Percentiles rank a stretch among this genome's conserved stretches.
Conservation (phyloP, 2,329 filamentous ascomycete genomes). For the Calonectria pauciramosa region DNA sequence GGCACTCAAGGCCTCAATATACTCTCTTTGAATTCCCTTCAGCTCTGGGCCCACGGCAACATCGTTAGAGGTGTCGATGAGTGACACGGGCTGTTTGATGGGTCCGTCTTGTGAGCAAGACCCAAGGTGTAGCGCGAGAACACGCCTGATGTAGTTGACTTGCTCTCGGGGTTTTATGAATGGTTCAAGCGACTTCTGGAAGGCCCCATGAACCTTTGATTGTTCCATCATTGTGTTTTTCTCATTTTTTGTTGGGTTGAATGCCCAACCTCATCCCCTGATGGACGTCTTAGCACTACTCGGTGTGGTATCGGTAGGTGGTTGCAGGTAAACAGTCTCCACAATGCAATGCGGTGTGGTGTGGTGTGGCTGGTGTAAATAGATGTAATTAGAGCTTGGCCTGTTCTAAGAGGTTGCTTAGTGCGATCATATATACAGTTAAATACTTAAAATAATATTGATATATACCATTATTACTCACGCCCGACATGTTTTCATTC, state of each 20-base stretch:
- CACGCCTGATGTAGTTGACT: constrained; percentile 66
- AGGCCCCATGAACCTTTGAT: constrained; percentile 50
- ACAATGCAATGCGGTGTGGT: background rate
- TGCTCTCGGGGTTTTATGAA: constrained; percentile 72
- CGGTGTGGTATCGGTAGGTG: constrained; percentile 21
- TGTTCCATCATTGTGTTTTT: constrained; percentile 48
- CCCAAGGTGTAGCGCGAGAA: constrained; percentile 67
- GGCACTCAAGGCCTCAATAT: constrained; percentile 66
- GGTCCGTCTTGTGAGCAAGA: constrained; percentile 60
- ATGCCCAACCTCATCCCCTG: constrained; percentile 1
- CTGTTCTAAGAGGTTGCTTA: background rate
- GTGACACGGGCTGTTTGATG: constrained; percentile 61
- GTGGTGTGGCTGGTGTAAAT: constrained; percentile 24
- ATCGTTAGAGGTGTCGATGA: constrained; percentile 57
- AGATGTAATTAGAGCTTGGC: background rate
- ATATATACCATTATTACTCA: no score
- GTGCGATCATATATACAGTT: background rate
- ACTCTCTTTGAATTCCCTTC: constrained; percentile 66
- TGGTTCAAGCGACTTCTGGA: constrained; percentile 62
- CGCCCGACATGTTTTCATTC: background rate
- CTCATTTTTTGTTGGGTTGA: constrained; percentile 30
- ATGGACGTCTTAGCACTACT: constrained; percentile 14
- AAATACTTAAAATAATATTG: no score
- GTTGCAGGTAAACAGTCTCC: constrained; percentile 15
- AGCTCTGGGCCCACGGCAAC: constrained; percentile 54